Conservation (phyloP, 768 basidiomycete genomes). For the Royoungia palumana region DNA sequence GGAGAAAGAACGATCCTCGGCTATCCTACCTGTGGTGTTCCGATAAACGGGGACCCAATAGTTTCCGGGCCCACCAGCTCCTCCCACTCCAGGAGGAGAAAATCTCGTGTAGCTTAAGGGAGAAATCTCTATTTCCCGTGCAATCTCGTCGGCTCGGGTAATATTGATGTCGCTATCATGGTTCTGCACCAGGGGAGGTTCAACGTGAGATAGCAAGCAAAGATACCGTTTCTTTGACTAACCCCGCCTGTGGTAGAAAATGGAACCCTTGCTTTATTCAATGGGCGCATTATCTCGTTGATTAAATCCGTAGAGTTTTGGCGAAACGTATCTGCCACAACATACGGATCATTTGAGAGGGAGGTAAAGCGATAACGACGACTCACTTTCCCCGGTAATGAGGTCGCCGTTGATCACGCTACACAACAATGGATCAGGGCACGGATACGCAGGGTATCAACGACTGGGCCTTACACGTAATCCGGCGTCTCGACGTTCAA, state of each 20-base stretch:
- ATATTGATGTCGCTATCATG: conserved; percentile 75
- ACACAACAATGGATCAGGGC: conserved; percentile 1
- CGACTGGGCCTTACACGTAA: conserved; percentile 51
- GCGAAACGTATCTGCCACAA: conserved; percentile 51
- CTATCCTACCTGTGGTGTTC: conserved; percentile 28
- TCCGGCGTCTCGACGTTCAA: conserved; percentile 60
- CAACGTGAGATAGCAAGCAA: neutral
- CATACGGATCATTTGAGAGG: neutral
- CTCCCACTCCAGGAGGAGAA: conserved; percentile 61
- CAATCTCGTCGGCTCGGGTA: conserved; percentile 63
- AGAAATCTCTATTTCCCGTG: conserved; percentile 55
- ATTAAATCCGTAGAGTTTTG: conserved; percentile 67
- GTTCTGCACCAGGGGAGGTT: conserved; percentile 43
- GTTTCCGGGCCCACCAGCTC: conserved; percentile 59
- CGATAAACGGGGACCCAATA: conserved; percentile 75
- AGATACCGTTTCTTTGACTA: conserved; percentile 15
- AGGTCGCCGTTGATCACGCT: conserved; percentile 73
- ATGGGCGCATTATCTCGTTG: conserved; percentile 58
- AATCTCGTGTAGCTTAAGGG: conserved; percentile 59
- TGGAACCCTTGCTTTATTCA: conserved; percentile 54
- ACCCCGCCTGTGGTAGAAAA: conserved; percentile 73
- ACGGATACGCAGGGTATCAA: neutral
- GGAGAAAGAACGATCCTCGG: neutral
- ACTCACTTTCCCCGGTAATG: conserved; percentile 65
- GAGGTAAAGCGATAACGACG: neutral